Conservation (phyloP, 306 rosid genomes). For the Dalbergia oliveri region DNA sequence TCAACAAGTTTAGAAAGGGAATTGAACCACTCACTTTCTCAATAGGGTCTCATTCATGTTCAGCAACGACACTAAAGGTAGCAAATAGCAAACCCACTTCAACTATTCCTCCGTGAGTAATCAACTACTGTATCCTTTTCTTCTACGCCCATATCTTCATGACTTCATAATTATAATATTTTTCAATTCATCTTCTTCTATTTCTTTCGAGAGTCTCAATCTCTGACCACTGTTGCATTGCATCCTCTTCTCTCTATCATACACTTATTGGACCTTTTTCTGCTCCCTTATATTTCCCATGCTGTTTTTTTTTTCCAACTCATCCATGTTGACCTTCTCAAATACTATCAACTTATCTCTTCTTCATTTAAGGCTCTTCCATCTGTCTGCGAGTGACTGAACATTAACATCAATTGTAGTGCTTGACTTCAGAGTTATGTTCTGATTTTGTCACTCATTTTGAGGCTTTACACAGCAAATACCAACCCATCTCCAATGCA, state of each 20-base stretch:
- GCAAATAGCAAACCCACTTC: constrained; percentile 52
- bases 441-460: constrained; percentile 40
- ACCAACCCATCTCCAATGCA: constrained; percentile 51
- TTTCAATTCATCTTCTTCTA: constrained; percentile 20
- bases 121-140: constrained; percentile 69
- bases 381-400: constrained; percentile 20
- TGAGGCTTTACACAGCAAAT: constrained; percentile 30
- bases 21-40: constrained; percentile 79
- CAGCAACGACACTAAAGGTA: constrained; percentile 62
- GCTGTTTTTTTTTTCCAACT: constrained; percentile 27
- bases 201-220: constrained; percentile 7
- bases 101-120: constrained; percentile 50
- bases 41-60: constrained; percentile 47
- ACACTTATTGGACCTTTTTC: background rate
- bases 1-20: constrained; percentile 27
- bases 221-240: constrained; percentile 39
- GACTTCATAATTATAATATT: constrained; percentile 17
- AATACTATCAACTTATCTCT: constrained; percentile 19
- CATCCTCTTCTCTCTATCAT: background rate
- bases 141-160: constrained; percentile 54
- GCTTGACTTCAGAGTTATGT: constrained; percentile 43
- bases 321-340: constrained; percentile 42
- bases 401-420: constrained; percentile 48
- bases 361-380: constrained; percentile 36
- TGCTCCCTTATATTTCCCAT: constrained; percentile 39